Percentiles rank a stretch among this genome's conserved stretches.
Conservation (phyloP, 352 stramenopile species). For the Globisporangium heterothallicum region DNA sequence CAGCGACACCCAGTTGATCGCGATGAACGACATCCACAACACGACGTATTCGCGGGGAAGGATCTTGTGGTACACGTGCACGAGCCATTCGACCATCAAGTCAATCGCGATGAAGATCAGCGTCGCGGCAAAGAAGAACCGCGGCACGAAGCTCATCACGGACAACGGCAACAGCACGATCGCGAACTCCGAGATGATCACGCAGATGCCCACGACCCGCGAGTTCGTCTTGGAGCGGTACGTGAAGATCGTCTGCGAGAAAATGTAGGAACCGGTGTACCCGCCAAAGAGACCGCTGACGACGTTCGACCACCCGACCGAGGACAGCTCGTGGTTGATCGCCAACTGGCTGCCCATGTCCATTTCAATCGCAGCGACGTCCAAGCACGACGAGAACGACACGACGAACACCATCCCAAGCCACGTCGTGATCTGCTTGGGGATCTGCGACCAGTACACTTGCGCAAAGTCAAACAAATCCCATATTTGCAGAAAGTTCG, state of each 20-base stretch:
- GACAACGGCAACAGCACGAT: slow-evolving; percentile 89
- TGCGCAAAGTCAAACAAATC: slow-evolving; percentile 89
- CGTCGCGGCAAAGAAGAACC: slow-evolving; percentile 96
- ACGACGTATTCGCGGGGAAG: slow-evolving; percentile 90
- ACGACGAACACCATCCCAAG: slow-evolving; percentile 97
- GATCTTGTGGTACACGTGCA: slow-evolving; percentile 80
- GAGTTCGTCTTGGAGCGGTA: slow-evolving; percentile 90
- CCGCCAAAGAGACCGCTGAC: slow-evolving; percentile 93
- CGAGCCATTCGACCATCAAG: slow-evolving; percentile 96
- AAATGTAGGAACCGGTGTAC: slow-evolving; percentile 99
- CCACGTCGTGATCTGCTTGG: slow-evolving; percentile 88
- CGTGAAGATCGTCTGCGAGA: slow-evolving; percentile 98
- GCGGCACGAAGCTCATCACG: slow-evolving; percentile 93
- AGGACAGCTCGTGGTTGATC: slow-evolving; percentile 93
- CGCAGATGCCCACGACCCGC: slow-evolving; percentile 86
- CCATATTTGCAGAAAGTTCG: slow-evolving; percentile 68
- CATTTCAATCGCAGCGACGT: slow-evolving; percentile 97
- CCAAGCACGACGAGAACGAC: slow-evolving; percentile 94
- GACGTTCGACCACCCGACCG: slow-evolving; percentile 95
- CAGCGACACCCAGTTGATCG: slow-evolving; percentile 94
- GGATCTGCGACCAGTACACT: slow-evolving; percentile 89
- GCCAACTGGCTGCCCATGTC: slow-evolving; percentile 92
- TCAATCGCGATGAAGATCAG: slow-evolving; percentile 97
- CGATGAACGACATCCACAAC: slow-evolving; percentile 89
- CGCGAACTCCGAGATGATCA: slow-evolving; percentile 85